phyloP scores from a whole-genome alignment of 2,329 filamentous ascomycete species.

The Fusarium brachygibbosum region DNA sequence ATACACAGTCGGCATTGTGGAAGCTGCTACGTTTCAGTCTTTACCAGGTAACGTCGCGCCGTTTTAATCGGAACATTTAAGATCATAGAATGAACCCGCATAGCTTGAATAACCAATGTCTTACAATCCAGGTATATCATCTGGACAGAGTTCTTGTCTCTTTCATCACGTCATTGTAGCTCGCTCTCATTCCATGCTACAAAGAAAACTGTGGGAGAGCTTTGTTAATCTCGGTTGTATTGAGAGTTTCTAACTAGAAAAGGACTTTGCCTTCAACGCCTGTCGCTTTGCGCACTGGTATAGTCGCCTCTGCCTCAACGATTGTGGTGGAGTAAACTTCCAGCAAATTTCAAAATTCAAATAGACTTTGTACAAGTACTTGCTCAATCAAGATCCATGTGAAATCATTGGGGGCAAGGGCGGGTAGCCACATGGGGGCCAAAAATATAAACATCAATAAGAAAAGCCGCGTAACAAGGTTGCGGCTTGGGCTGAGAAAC shows the following conservation, averaged over 20 bases:
- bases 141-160: neutral
- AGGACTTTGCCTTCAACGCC: constrained; percentile 10
- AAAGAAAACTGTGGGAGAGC: neutral
- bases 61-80: no score
- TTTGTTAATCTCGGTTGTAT: constrained; percentile 8
- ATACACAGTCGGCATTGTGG: neutral
- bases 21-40: no score
- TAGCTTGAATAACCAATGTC: neutral
- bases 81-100: no score
- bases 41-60: no score
- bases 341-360: neutral
- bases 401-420: neutral
- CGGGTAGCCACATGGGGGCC: neutral
- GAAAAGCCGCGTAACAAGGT: neutral
- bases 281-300: constrained; percentile 6
- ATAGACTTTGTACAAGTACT: constrained; percentile 7
- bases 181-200: neutral
- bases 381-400: neutral
- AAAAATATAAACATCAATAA: constrained; percentile 7
- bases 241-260: constrained; percentile 4
- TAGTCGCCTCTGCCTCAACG: constrained; percentile 4
- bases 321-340: neutral
- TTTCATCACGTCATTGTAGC: neutral
- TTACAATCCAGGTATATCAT: neutral
- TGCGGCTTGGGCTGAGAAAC: neutral